Conservation (phyloP, 306 rosid species). For the Sechiopsis laciniata region DNA sequence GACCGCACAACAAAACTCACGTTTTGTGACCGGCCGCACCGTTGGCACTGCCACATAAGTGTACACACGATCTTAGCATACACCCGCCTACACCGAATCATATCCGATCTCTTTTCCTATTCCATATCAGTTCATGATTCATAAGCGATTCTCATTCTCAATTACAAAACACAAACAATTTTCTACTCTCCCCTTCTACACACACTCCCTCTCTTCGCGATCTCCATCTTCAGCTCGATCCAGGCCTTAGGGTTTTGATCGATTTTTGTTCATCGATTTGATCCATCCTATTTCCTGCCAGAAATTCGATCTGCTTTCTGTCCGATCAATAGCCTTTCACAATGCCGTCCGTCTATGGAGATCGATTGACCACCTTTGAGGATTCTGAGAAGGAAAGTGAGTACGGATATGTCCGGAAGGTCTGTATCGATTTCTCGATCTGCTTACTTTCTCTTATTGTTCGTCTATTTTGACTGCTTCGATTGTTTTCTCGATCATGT, state of each 20-base stretch:
- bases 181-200: background rate
- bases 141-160: background rate
- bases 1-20: background rate
- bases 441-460: background rate
- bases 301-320: background rate
- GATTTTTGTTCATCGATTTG: background rate
- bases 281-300: background rate
- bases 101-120: background rate
- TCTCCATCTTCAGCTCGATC: conserved; percentile 19
- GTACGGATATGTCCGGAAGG: conserved; percentile 98
- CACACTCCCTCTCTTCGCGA: conserved; percentile 1
- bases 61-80: background rate
- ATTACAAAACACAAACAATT: background rate
- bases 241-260: conserved; percentile 20
- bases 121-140: background rate
- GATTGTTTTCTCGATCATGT: background rate
- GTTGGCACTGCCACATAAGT: background rate
- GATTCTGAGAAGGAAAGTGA: conserved; percentile 98
- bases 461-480: background rate
- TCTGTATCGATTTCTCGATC: conserved; percentile 23
- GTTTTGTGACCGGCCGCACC: background rate
- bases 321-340: conserved; percentile 17
- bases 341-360: conserved; percentile 92
- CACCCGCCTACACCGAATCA: conserved; percentile 8
- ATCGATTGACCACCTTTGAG: conserved; percentile 87